Evolutionary conservation across 371 early-diverging fungal genomes (phyloP), one percentile per base, ranked within the genome.

Genomic region (Blakeslea trispora): DNA sequence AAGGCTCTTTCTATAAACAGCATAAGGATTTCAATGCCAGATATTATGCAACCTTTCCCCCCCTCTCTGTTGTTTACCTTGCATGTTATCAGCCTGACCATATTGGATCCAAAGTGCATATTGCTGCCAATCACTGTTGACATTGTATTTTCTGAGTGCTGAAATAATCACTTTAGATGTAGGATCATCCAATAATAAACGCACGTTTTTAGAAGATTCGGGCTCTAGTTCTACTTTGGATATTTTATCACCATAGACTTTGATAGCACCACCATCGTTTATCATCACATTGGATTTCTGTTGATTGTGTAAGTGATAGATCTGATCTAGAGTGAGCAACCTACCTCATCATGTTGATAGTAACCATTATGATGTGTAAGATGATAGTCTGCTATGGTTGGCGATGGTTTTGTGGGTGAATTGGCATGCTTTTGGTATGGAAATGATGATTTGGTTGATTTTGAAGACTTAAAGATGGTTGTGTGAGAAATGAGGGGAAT

Each of bases 101-200:
- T 79, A 85, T 35, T 81, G 80, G 28, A 95, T 85, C 74, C 92
- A 90, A 19, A 96, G 71, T 2, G 89, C 83, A 67, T 94, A 96
- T 55, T 93, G 83, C 53, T 84, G 83, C 94, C 93, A 93, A 59
- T 92, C 89, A 65, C 92, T 94, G 35, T 68, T 64, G 19, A 98
- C 89, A 61, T 95, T 93, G 77, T 94, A 96, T 72, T 95, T 95
- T 54, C 88, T 89, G 43, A 98, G 72, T 0, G 92, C 91, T 9
- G 88, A 90, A 5, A 87, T 90, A 15, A 98, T 77, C 8, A 96
- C 89, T 63, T 90, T 92, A 32, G 87, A 79, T 63, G 95, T 91
- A 8, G 92, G 83, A 61, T 96, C 96, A 34, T 88, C 89, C 18
- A 85, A 68, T 41, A 89, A 82, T 11, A 96, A 84, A 32, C 90